A percentile compares a stretch with the other conserved stretches of the same genome.
phyloP scores from a whole-genome alignment of 371 early-diverging fungal species.

The Rhizopus arrhizus region DNA sequence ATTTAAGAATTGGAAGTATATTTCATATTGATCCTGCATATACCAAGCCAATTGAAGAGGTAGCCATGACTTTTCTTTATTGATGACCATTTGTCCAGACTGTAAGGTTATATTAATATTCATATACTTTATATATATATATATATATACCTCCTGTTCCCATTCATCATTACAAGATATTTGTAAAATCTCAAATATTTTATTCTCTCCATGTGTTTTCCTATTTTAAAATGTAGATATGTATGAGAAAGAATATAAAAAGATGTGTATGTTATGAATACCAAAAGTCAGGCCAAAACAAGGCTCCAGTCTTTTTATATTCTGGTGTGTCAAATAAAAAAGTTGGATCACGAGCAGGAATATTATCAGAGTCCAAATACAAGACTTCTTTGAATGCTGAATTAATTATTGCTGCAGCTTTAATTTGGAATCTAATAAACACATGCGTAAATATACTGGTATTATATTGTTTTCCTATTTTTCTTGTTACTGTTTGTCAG shows the following conservation, averaged over 20 bases:
- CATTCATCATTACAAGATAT: slow-evolving; percentile 45
- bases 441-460: not conserved
- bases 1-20: slow-evolving; percentile 51
- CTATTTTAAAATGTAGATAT: slow-evolving; percentile 12
- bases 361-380: slow-evolving; percentile 61
- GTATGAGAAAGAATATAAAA: not conserved
- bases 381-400: slow-evolving; percentile 52
- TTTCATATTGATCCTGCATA: slow-evolving; percentile 42
- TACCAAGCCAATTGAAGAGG: slow-evolving; percentile 50
- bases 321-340: slow-evolving; percentile 48
- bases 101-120: slow-evolving; percentile 5
- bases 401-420: slow-evolving; percentile 53
- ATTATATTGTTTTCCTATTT: not conserved
- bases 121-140: not conserved
- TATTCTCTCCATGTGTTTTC: slow-evolving; percentile 52
- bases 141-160: slow-evolving; percentile 47
- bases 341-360: slow-evolving; percentile 46
- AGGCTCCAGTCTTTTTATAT: slow-evolving; percentile 47
- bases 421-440: slow-evolving; percentile 47
- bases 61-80: slow-evolving; percentile 41
- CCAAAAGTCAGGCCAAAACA: slow-evolving; percentile 67
- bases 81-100: slow-evolving; percentile 53
- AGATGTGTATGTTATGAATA: slow-evolving; percentile 4
- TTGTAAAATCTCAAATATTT: slow-evolving; percentile 41
- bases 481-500: slow-evolving; percentile 41